phyloP scores from a whole-genome alignment of 768 basidiomycete species.

The Arthromyces matolae region DNA sequence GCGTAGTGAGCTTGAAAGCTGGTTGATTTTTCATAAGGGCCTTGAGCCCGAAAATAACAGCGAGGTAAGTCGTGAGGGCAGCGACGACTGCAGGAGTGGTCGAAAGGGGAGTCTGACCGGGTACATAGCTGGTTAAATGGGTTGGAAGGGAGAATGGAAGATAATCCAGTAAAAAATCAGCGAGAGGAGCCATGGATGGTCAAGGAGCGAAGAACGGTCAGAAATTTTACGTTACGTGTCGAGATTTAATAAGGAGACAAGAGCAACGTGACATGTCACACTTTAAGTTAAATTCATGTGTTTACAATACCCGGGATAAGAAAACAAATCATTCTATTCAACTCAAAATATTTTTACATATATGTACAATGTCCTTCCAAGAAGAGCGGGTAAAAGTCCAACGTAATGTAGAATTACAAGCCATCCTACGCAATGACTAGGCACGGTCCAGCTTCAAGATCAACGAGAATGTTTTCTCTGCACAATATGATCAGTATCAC shows the following conservation, averaged over 20 bases:
- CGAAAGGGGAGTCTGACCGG: slow-evolving; percentile 76
- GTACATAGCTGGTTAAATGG: slow-evolving; percentile 61
- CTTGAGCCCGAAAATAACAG: slow-evolving; percentile 81
- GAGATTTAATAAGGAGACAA: no score
- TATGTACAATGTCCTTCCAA: no score
- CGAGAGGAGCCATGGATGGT: slow-evolving; percentile 62
- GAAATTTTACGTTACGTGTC: slow-evolving; percentile 19
- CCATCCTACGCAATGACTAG: slow-evolving; percentile 48
- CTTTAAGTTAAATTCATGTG: slow-evolving; percentile 8
- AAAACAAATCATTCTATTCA: no score
- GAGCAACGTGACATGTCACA: slow-evolving; percentile 17
- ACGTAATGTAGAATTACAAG: neutral
- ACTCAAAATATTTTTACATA: no score
- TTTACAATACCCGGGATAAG: no score
- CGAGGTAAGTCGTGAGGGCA: slow-evolving; percentile 77
- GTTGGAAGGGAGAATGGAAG: slow-evolving; percentile 56
- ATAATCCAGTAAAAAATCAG: slow-evolving; percentile 62
- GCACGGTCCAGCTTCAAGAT: slow-evolving; percentile 49
- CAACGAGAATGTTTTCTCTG: slow-evolving; percentile 33
- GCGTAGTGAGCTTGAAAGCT: slow-evolving; percentile 70
- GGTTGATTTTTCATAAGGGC: slow-evolving; percentile 77
- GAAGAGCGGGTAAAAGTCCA: slow-evolving; percentile 1
- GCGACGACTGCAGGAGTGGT: slow-evolving; percentile 72
- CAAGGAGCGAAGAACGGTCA: slow-evolving; percentile 15
- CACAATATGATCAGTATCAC: neutral